Evolutionary conservation across 2,329 filamentous ascomycete species (phyloP).

Genomic region (Celoporthe dispersa): DNA sequence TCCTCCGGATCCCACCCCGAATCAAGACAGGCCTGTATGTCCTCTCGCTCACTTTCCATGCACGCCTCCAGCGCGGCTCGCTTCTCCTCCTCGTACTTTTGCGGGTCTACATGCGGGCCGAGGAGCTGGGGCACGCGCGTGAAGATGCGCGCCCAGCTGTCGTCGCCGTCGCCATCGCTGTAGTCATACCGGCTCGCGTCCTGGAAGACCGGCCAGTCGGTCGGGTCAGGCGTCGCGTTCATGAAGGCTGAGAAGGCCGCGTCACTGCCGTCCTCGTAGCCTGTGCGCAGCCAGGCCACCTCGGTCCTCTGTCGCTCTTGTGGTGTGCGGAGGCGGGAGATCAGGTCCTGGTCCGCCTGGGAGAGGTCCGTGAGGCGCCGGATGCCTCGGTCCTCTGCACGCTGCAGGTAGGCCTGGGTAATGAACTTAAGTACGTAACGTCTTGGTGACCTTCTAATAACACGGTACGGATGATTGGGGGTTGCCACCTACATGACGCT

Average conservation of each 20-base stretch:
- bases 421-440: background rate
- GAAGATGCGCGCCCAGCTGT: background rate
- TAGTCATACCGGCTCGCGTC: conserved; percentile 1
- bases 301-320: background rate
- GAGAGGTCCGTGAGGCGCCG: background rate
- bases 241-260: background rate
- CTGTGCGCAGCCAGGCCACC: background rate
- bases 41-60: background rate
- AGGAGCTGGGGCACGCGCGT: background rate
- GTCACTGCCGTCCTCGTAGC: background rate
- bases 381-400: background rate
- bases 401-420: background rate
- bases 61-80: background rate
- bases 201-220: background rate
- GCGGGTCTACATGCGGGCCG: background rate
- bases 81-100: background rate
- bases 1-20: background rate
- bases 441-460: background rate
- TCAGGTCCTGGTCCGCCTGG: background rate
- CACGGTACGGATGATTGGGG: too few species aligned
- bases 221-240: too few species aligned
- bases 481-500: conserved; percentile 7
- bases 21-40: background rate
- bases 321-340: background rate
- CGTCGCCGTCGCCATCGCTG: background rate